These are phyloP conservation scores for Bruguiera hainesii DNA, from an alignment of 441 rosid genomes.

Conservation along the genomic window DNA sequence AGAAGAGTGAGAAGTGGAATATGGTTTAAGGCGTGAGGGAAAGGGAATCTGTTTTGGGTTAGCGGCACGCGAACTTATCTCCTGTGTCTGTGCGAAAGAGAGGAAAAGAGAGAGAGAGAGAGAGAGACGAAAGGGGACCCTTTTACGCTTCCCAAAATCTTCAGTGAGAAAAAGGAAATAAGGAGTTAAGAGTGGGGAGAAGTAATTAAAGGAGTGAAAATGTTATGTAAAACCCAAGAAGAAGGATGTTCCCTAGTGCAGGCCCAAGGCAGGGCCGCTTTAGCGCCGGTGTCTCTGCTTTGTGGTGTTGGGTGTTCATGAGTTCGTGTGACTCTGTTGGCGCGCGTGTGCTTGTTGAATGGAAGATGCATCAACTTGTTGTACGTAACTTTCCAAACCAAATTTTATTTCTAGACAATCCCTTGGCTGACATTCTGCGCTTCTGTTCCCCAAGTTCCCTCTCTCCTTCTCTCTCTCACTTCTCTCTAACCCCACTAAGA, in stretches of 20 bases:
- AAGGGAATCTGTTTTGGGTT: conserved; percentile 40
- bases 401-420: conserved; percentile 35
- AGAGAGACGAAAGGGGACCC: conserved; percentile 13
- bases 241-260: conserved; percentile 49
- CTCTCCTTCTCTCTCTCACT: background rate
- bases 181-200: background rate
- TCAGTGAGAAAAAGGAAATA: conserved; percentile 2
- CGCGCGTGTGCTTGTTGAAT: background rate
- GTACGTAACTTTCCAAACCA: conserved; percentile 21
- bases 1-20: conserved; percentile 16
- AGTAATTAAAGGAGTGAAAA: background rate
- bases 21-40: conserved; percentile 44
- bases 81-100: conserved; percentile 33
- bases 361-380: conserved; percentile 7
- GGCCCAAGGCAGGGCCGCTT: conserved; percentile 57
- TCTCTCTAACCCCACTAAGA: background rate
- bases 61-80: conserved; percentile 54
- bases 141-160: conserved; percentile 41
- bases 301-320: conserved; percentile 22
- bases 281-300: conserved; percentile 77
- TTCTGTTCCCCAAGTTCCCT: conserved; percentile 39
- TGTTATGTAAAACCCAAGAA: conserved; percentile 47
- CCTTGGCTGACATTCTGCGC: conserved; percentile 58
- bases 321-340: conserved; percentile 14
- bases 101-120: background rate